Base-by-base conservation (phyloP, 1,284 basidiomycete genomes). In the Kwoniella shivajii region DNA sequence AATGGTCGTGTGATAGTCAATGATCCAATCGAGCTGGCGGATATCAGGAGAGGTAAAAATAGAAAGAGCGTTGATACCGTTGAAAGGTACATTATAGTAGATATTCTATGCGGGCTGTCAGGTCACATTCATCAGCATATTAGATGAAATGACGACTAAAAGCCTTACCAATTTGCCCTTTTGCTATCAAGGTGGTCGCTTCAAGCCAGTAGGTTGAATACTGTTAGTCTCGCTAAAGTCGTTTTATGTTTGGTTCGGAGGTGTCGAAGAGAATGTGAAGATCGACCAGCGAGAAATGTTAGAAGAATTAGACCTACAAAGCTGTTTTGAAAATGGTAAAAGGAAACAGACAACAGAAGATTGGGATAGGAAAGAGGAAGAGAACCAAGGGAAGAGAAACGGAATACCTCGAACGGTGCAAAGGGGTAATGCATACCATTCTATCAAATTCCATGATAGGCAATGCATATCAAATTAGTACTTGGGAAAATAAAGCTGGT, bases 1-100 rank as follows among this genome's bases (percentile, higher is more conserved):
- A 79, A 63, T 0, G 74, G 69, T 51, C 68, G 74, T 24, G 67
- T 57, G 20, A 78, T 64, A 6, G 59, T 67, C 14, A 64, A 41
- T 14, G 43, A 6, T 36, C 45, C 33, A 16, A 52, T 29, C 4
- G 49, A 45, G 20, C 30, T 20, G 6, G 48, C 45, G 2, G 50
- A 46, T 24, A 48, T 33, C 6, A 54, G n/a, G 7, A 33, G 16
- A 29, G 26, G 33, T 7, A 48, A 22, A 24, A 43, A 16, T 10
- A 33, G 24, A 6, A 39, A 38, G 6, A 42, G 22, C 6, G 50
- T 31, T 29, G 41, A 9, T 22, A 50, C 18, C n/a, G 49, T 20
- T 51, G 49, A 33, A 27, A 34, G 34, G 27, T 26, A 27, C 49
- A 38, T 50, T n/a, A 18, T 29, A 20, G 38, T 41, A 18, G 18